Conservation (phyloP, 1,284 basidiomycete genomes). For the Marasmius fiardii region DNA sequence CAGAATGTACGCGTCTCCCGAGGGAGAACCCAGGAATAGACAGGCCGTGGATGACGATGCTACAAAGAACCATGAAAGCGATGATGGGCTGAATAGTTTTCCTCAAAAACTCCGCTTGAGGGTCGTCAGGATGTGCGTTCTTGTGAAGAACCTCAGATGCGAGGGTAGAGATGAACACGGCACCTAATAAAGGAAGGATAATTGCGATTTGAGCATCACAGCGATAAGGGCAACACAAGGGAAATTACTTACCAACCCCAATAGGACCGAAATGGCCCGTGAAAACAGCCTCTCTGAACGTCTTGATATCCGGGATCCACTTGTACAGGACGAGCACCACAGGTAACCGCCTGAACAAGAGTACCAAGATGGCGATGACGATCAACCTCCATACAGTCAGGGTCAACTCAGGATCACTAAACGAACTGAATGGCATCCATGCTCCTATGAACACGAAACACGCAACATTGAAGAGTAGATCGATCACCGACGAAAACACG, state of each 20-base stretch:
- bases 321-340: conserved; percentile 79
- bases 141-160: conserved; percentile 68
- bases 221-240: neutral
- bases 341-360: conserved; percentile 82
- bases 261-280: conserved; percentile 95
- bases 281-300: conserved; percentile 82
- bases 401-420: conserved; percentile 61
- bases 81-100: conserved; percentile 86
- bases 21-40: conserved; percentile 94
- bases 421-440: conserved; percentile 88
- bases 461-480: conserved; percentile 86
- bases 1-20: conserved; percentile 83
- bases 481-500: conserved; percentile 95
- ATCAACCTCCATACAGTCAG: conserved; percentile 82
- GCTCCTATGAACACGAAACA: conserved; percentile 92
- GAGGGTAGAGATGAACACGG: conserved; percentile 89
- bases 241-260: conserved; percentile 64
- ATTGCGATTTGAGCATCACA: no score
- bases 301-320: conserved; percentile 94
- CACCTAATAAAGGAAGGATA: conserved; percentile 40
- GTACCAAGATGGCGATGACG: conserved; percentile 75
- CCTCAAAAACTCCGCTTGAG: conserved; percentile 65
- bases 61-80: conserved; percentile 88
- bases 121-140: conserved; percentile 45
- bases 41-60: conserved; percentile 84